Conservation (phyloP, 2,329 filamentous ascomycete genomes). For the Penicillium glabrum region DNA sequence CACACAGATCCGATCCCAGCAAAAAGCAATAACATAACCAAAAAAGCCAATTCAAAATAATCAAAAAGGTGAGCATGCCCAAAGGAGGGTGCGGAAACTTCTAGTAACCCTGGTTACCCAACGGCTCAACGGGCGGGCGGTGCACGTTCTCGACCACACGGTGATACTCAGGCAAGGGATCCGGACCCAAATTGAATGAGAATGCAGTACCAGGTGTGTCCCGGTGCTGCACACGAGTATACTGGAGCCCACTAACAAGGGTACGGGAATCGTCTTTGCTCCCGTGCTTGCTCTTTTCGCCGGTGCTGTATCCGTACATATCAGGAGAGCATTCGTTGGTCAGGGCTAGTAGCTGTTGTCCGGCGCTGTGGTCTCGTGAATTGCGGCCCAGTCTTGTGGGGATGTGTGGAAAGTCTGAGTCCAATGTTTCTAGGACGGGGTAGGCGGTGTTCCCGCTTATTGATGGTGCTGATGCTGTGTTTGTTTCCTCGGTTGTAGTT, state of each 20-base stretch:
- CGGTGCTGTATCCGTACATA: constrained; percentile 42
- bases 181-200: constrained; percentile 19
- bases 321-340: constrained; percentile 33
- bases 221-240: constrained; percentile 33
- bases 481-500: constrained; percentile 12
- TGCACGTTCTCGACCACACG: constrained; percentile 20
- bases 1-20: neutral
- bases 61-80: neutral
- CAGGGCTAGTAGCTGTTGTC: constrained; percentile 24
- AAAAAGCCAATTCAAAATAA: neutral
- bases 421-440: constrained; percentile 17
- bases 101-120: constrained; percentile 26
- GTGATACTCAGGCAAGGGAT: constrained; percentile 22
- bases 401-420: constrained; percentile 20
- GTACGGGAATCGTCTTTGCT: constrained; percentile 24
- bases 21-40: neutral
- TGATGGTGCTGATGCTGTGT: neutral
- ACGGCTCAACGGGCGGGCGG: constrained; percentile 23
- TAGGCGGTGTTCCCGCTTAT: constrained; percentile 5
- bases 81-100: constrained; percentile 2
- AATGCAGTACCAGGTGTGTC: constrained; percentile 14
- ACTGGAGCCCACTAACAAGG: constrained; percentile 43
- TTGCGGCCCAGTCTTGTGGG: constrained; percentile 14
- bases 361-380: constrained; percentile 17
- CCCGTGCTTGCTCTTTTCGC: constrained; percentile 29